Evolutionary conservation across 1,139 yeast species (phyloP).

Genomic region (Casaregolazyma suthepensis): DNA sequence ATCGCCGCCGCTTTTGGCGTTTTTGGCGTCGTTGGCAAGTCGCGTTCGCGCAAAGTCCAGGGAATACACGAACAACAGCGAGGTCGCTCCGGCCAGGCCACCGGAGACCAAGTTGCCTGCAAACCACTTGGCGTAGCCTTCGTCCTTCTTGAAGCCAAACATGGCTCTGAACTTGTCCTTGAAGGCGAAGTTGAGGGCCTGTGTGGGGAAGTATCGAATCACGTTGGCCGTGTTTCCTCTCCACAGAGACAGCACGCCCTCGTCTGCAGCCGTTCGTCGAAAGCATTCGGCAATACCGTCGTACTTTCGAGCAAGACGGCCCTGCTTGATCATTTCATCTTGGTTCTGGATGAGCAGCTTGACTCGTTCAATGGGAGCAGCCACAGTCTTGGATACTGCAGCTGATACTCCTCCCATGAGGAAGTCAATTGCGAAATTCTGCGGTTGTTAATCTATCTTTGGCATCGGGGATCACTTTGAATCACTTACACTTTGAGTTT

Average conservation of each 20-base stretch:
- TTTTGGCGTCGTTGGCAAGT: constrained; percentile 77
- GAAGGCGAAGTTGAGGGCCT: constrained; percentile 80
- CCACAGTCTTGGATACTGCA: constrained; percentile 78
- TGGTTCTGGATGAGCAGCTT: constrained; percentile 76
- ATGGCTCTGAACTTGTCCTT: constrained; percentile 74
- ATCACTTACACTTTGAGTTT: neutral
- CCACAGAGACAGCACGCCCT: constrained; percentile 70
- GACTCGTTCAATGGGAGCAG: constrained; percentile 81
- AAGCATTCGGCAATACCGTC: constrained; percentile 66
- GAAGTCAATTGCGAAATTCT: constrained; percentile 48
- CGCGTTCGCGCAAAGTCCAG: constrained; percentile 80
- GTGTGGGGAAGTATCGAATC: constrained; percentile 80
- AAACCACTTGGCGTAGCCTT: constrained; percentile 64
- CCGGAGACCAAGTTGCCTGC: constrained; percentile 79
- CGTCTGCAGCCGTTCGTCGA: constrained; percentile 65
- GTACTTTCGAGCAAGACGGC: constrained; percentile 62
- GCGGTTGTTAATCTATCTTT: too few species aligned
- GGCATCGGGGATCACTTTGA: too few species aligned
- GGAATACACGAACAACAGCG: constrained; percentile 69
- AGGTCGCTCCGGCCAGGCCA: constrained; percentile 79
- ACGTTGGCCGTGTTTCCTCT: constrained; percentile 84
- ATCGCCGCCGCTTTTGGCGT: constrained; percentile 58
- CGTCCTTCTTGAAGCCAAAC: constrained; percentile 69
- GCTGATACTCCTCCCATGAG: constrained; percentile 82
- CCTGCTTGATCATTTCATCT: constrained; percentile 79